Base-by-base conservation (phyloP, 1,284 basidiomycete genomes). In the Irpex sp. region DNA sequence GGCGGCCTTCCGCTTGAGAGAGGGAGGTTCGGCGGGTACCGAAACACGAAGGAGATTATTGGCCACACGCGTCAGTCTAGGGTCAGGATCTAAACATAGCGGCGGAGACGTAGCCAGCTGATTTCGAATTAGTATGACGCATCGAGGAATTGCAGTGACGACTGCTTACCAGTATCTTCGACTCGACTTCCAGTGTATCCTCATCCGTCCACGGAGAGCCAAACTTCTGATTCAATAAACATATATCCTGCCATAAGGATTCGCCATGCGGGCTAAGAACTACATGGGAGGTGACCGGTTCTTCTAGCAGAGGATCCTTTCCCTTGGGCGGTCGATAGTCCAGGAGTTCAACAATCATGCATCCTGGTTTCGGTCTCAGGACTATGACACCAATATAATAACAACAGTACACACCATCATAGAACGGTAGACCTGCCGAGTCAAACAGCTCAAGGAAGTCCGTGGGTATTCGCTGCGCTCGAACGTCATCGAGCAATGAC, bases 361-460 rank as follows among this genome's bases (percentile, higher is more conserved):
- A 92, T 39, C 91, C 91, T 93, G 60, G 0, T 0, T 57, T 3
- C 59, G 58, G 35, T 39, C 49, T 13, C 56, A 3, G 33, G 9
- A 19, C 11, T 56, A 61, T 64, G 26, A 49, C 39, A 17, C 3
- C 31, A 36, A 54, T 50, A n/a, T 15, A 50, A 3, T 13, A 5
- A 26, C 21, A 26, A 17, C 33, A 35, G 15, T 21, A 35, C 43
- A 26, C 54, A 91, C 91, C 91, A 71, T 93, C 89, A 72, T 92
- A 93, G 74, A 91, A 93, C 15, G 88, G 88, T 2, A 92, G 80
- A 61, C 79, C 79, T 6, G 84, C 83, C 17, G 81, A 74, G 66
- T 93, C 88, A 67, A 93, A 91, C 46, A 92, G 75, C 67, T 91
- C 87, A 5, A 93, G 78, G 71, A 91, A 91, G 76, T 93, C 91